Evolutionary conservation across 768 basidiomycete genomes (phyloP).

Genomic region (Naganishia kalamii): DNA sequence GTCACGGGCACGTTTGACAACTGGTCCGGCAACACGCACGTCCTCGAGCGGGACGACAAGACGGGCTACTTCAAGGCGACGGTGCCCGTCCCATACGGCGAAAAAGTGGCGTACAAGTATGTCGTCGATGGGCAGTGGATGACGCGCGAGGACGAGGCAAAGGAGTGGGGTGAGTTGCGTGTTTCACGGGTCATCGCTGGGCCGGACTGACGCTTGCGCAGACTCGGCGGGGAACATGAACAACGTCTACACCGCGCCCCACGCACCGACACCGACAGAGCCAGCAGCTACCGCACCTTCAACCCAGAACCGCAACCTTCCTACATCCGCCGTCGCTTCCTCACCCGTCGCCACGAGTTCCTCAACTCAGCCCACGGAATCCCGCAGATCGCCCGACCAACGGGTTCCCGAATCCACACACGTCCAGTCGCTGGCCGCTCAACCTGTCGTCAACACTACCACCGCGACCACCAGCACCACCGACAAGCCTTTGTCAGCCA

Average conservation of each 20-base stretch:
- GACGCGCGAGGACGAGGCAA: slow-evolving; percentile 45
- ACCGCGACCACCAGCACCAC: too few species aligned
- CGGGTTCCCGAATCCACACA: too few species aligned
- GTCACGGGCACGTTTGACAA: slow-evolving; percentile 44
- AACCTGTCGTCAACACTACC: too few species aligned
- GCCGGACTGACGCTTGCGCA: slow-evolving; percentile 9
- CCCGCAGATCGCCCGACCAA: not conserved
- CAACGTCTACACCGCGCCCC: slow-evolving; percentile 46
- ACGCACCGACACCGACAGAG: slow-evolving; percentile 24
- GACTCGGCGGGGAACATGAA: slow-evolving; percentile 47
- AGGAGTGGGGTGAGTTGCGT: slow-evolving; percentile 42
- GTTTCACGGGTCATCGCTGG: not conserved
- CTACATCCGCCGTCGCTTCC: not conserved
- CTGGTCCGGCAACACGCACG: slow-evolving; percentile 40
- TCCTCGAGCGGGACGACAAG: slow-evolving; percentile 35
- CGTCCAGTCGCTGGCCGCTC: too few species aligned
- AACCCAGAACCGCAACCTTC: not conserved
- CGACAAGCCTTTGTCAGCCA: not conserved
- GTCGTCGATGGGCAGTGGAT: slow-evolving; percentile 47
- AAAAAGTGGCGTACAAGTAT: slow-evolving; percentile 46
- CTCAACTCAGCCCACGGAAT: not conserved
- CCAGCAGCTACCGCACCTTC: not conserved
- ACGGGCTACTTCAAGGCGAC: slow-evolving; percentile 35
- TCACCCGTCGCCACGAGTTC: not conserved
- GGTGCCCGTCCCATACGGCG: slow-evolving; percentile 40